Base-by-base conservation (phyloP, 2,329 filamentous ascomycete species). In the Colletotrichum graminicola region DNA sequence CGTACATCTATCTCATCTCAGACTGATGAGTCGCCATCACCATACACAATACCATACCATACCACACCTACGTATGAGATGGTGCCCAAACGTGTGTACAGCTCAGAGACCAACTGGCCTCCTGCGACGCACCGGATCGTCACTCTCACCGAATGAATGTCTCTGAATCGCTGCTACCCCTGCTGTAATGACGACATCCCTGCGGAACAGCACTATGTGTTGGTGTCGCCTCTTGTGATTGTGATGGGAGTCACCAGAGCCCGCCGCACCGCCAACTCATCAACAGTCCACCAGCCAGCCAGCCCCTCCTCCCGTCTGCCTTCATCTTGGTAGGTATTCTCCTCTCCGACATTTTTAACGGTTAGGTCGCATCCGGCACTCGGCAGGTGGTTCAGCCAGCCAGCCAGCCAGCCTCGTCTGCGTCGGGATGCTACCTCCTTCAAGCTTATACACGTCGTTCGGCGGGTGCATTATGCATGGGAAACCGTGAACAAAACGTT, bases 151-250 rank as follows among this genome's bases (percentile, higher is more conserved):
- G 61, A 69, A 69, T 66, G 8, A 55, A 2, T 23, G 39, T 18
- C 34, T 39, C 32, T 5, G 34, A 14, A 26, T 5, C 11, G 34
- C 21, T 26, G 11, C 26, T 29, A 16, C 45, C 34, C 43, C 55
- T 70, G 55, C 45, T 39, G 47, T n/a, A 23, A 70, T 70, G 67
- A 70, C 55, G 62, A 47, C 54, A 66, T 18, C n/a, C 41, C 34
- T 5, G 16, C 12, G 29, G 23, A 36, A 49, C 43, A 49, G 1
- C 18, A 47, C 36, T 12, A 2, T 45, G 43, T 45, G 21, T 45
- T 5, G 5, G 34, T 16, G 14, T 8, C 43, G 51, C 41, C 36
- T 43, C 39, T 41, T 41, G 39, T 21, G 41, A 21, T 21, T 47
- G 29, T 47, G 39, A 36, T 23, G 51, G 34, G 39, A 23, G 26